Percentiles rank a stretch among this genome's conserved stretches.
Conservation (phyloP, 768 basidiomycete species). For the Collybiopsis luxurians region DNA sequence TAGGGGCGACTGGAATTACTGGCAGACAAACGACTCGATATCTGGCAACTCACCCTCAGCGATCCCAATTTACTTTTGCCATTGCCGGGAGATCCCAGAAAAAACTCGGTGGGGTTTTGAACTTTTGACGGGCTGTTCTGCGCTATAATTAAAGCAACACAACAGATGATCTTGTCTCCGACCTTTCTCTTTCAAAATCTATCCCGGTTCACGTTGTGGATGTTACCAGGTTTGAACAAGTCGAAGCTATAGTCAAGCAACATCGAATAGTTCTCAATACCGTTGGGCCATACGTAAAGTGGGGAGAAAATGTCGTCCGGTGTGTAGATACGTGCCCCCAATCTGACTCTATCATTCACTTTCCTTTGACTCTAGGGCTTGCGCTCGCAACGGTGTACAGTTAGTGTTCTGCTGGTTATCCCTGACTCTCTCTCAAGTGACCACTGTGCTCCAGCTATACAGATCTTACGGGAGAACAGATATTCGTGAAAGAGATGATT, state of each 20-base stretch:
- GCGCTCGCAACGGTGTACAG: slow-evolving; percentile 69
- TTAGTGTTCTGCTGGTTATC: too few relatives aligned
- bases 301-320: slow-evolving; percentile 72
- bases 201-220: slow-evolving; percentile 56
- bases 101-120: slow-evolving; percentile 44
- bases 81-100: slow-evolving; percentile 65
- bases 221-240: slow-evolving; percentile 46
- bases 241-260: slow-evolving; percentile 55
- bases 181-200: slow-evolving; percentile 40
- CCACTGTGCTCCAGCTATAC: slow-evolving; percentile 47
- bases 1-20: slow-evolving; percentile 77
- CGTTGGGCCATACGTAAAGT: slow-evolving; percentile 72
- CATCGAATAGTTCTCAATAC: slow-evolving; percentile 73
- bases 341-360: not conserved
- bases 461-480: slow-evolving; percentile 75
- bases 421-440: not conserved
- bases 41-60: slow-evolving; percentile 61
- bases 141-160: not conserved
- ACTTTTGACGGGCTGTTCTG: not conserved
- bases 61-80: slow-evolving; percentile 58
- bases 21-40: slow-evolving; percentile 69
- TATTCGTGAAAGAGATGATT: slow-evolving; percentile 66
- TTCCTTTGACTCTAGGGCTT: slow-evolving; percentile 44
- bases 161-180: slow-evolving; percentile 34
- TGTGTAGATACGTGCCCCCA: slow-evolving; percentile 26